Conservation (phyloP, 2,329 filamentous ascomycete species). For the Xylaria sp. region DNA sequence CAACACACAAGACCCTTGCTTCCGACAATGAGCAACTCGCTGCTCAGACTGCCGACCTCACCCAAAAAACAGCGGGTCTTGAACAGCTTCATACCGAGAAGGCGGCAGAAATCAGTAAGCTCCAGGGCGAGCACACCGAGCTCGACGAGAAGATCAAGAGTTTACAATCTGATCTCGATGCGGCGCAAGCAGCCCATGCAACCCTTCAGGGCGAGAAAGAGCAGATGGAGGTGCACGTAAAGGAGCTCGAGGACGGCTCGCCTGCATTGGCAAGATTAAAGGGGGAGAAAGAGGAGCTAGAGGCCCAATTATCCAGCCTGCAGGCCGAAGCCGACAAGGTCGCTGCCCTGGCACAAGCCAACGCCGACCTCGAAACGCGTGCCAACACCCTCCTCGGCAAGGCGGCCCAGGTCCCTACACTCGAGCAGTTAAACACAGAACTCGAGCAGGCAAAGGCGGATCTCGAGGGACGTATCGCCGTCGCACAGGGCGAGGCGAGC, state of each 20-base stretch:
- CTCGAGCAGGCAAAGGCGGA: conserved; percentile 34
- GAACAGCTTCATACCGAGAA: conserved; percentile 42
- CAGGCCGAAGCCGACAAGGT: conserved; percentile 36
- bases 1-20: conserved; percentile 40
- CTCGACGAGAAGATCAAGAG: conserved; percentile 42
- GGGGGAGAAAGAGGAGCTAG: conserved; percentile 43
- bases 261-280: conserved; percentile 39
- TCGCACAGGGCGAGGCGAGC: conserved; percentile 36
- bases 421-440: conserved; percentile 34
- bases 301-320: conserved; percentile 31
- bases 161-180: conserved; percentile 45
- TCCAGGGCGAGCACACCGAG: conserved; percentile 42
- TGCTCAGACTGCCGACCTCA: conserved; percentile 40
- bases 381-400: conserved; percentile 38
- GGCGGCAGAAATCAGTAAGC: conserved; percentile 33
- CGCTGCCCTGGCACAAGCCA: conserved; percentile 35
- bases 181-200: conserved; percentile 40
- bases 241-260: conserved; percentile 42
- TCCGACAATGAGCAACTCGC: conserved; percentile 43
- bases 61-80: conserved; percentile 42
- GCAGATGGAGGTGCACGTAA: conserved; percentile 39
- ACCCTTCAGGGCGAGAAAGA: conserved; percentile 41
- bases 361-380: conserved; percentile 41
- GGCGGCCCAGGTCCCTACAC: conserved; percentile 39
- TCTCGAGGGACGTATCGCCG: conserved; percentile 30